Conservation (phyloP, 108 stramenopile genomes). For the Parietichytrium sp. region DNA sequence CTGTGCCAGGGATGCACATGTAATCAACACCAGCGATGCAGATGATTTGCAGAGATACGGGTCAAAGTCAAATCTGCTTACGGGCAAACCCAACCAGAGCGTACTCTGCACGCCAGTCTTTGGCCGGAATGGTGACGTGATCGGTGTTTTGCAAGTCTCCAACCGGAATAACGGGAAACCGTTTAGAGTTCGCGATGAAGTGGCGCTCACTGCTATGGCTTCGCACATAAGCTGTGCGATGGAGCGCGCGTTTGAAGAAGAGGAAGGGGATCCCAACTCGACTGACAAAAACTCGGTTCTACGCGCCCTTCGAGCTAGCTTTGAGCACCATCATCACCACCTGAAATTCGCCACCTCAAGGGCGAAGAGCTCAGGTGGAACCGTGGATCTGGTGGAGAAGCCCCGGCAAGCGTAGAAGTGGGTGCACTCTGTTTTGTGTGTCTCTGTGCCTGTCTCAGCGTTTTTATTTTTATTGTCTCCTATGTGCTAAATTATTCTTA, state of each 20-base stretch:
- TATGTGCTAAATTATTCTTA: no score
- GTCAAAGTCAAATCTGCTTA: no score
- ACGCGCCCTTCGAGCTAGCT: not conserved
- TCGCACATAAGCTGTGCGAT: slow-evolving; percentile 23
- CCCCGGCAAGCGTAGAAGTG: no score
- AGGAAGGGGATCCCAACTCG: no score
- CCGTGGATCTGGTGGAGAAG: no score
- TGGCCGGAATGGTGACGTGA: slow-evolving; percentile 11
- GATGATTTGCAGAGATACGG: no score
- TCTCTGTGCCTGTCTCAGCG: no score
- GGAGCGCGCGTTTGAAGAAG: not conserved
- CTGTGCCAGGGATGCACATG: not conserved
- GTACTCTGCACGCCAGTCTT: slow-evolving; percentile 24
- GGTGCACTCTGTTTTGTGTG: no score
- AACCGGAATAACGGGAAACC: not conserved
- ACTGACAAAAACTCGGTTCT: not conserved
- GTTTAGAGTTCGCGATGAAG: slow-evolving; percentile 17
- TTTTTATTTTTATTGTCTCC: no score
- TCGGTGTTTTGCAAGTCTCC: slow-evolving; percentile 19
- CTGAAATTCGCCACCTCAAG: slow-evolving; percentile 11
- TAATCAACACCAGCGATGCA: not conserved
- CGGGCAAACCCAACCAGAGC: no score
- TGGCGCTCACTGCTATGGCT: slow-evolving; percentile 29
- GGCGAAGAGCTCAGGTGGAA: not conserved
- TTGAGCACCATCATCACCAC: slow-evolving; percentile 12